Evolutionary conservation across 257 asterid species (phyloP), one percentile per base, ranked within the genome.

Genomic region (Capsicum baccatum): DNA sequence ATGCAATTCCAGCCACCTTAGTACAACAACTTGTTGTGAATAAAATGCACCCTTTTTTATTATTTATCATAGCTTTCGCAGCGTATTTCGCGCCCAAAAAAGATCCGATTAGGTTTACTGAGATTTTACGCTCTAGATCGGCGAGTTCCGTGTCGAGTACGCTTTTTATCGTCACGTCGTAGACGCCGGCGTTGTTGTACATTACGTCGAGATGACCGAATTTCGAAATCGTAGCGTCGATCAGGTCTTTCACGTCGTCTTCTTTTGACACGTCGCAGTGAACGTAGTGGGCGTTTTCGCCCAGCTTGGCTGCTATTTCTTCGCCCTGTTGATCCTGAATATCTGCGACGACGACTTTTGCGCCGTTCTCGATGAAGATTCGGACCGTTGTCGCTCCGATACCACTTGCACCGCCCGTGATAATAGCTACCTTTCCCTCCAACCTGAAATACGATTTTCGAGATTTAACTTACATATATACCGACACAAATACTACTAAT

Each of bases 21-120:
- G 91, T 84, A 26, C 89, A 89, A 1, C 88, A 86, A 48, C 96
- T 92, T 0, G 94, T 79, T 0, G 96, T 91, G 85, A 89, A 91
- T 2, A 92, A 60, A 52, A 92, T 89, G 85, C 91, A 84, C 0
- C 95, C 95, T 9, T 84, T 88, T 14, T 59, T 59, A 19, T 48
- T 67, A 0, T 91, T 89, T 8, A 89, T 48, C 93, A 92, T 91
- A 8, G 19, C 44, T 67, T 67, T 13, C 0, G 11, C 74, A 0
- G 48, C 74, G 0, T 67, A 67, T 67, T 67, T 66, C 1, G 50
- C 21, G 3, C 74, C 74, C 44, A 67, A 14, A 67, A 67, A 67
- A 14, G 74, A 67, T 67, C 74, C 74, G 6, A 35, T 14, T 67
- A 35, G 35, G 35, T 67, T 67, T 0, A 67, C 47, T 0, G 74